These are phyloP conservation scores for Elongisporangium prolatum DNA, from an alignment of 352 stramenopile genomes.

Conservation along the genomic window DNA sequence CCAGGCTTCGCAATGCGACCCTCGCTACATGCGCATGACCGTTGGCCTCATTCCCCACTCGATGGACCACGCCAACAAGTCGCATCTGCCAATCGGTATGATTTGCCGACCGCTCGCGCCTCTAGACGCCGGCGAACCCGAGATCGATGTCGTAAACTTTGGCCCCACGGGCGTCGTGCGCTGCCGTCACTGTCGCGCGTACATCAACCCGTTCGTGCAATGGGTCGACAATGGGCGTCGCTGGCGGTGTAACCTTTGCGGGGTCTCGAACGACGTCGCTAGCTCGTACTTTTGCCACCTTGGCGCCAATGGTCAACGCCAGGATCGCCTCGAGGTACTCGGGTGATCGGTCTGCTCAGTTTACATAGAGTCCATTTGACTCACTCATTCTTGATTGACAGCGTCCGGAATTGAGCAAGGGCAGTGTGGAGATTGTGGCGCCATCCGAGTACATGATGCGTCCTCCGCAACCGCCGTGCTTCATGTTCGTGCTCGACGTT, in stretches of 20 bases:
- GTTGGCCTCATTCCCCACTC: slow-evolving; percentile 76
- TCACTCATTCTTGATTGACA: slow-evolving; percentile 6
- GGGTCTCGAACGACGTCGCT: slow-evolving; percentile 87
- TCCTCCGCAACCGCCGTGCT: slow-evolving; percentile 82
- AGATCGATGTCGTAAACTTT: slow-evolving; percentile 87
- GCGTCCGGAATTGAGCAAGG: slow-evolving; percentile 68
- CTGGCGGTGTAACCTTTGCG: slow-evolving; percentile 89
- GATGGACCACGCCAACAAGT: slow-evolving; percentile 79
- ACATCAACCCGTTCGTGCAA: slow-evolving; percentile 88
- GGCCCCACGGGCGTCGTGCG: slow-evolving; percentile 76
- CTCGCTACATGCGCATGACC: slow-evolving; percentile 81
- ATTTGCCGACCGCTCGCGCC: slow-evolving; percentile 81
- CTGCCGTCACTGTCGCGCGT: slow-evolving; percentile 86
- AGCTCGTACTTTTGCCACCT: slow-evolving; percentile 98
- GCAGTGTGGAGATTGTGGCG: slow-evolving; percentile 84
- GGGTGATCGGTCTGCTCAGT: too few species aligned
- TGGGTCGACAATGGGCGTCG: slow-evolving; percentile 87
- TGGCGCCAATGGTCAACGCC: slow-evolving; percentile 91
- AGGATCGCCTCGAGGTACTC: slow-evolving; percentile 90
- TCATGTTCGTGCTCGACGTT: slow-evolving; percentile 89
- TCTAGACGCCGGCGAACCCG: slow-evolving; percentile 50
- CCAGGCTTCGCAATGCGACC: slow-evolving; percentile 66
- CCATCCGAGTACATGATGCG: slow-evolving; percentile 89
- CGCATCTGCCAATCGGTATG: slow-evolving; percentile 80
- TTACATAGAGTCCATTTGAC: neutral